Base-by-base conservation (phyloP, 2,329 filamentous ascomycete species). In the Aspergillus cejpii region DNA sequence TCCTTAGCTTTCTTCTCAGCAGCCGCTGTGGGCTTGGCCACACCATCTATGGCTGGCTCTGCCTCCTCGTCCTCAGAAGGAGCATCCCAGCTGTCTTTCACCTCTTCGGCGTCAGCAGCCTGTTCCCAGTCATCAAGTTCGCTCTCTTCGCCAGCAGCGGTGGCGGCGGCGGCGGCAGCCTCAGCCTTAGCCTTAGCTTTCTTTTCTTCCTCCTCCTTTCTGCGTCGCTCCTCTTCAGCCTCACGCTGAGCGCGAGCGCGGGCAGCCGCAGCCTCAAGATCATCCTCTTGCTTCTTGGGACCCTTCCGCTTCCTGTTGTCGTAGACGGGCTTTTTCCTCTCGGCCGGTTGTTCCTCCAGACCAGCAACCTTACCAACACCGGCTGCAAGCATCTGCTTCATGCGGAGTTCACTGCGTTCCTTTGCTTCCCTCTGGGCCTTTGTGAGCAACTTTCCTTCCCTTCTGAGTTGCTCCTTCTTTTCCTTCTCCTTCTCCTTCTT, bases 11-110 rank as follows among this genome's bases (percentile, higher is more conserved):
- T 44, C 37, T 44, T 34, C 31, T 40, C 23, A 28, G 45, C 12
- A 29, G 47, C 37, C 15, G 39, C 21, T 57, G 47, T 37, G 15
- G 44, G 29, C 55, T 72, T 65, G 46, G 63, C 61, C 41, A 39
- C 31, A 27, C 43, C 50, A 29, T 51, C 52, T 19, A 48, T 40
- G 37, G 47, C 48, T 8, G 61, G 38, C 67, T 76, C 62, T 59
- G 39, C 87, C 85, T 81, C 83, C 43, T 88, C 85, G 31, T 67
- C 61, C 31, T 69, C 67, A 6, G 65, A 63, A 15, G 65, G 56
- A 26, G 86, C 89, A 64, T 97, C 91, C 91, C 91, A 97, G 73
- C 84, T 91, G 54, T 96, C 91, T 70, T 96, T 96, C 60, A 94
- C 77, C 48, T 85, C 83, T 20, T 86, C 80, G 8, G 79, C 80